Evolutionary conservation across 2,329 filamentous ascomycete genomes (phyloP).

Genomic region (Aspergillus pseudoglaucus): DNA sequence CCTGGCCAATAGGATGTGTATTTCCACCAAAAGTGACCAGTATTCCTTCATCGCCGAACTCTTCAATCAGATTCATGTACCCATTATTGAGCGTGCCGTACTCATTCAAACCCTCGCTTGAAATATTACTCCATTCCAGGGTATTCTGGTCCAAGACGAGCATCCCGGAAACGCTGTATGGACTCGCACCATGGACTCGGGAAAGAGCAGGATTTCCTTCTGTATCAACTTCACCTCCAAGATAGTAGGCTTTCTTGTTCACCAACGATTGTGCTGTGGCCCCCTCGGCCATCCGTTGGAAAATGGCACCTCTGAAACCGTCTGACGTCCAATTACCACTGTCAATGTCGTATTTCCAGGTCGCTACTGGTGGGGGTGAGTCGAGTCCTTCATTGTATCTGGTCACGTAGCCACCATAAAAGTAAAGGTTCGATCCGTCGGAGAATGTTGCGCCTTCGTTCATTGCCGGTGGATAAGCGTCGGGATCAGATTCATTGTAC

Average conservation of each 20-base stretch:
- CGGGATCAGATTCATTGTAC: conserved; percentile 3
- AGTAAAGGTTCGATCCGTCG: conserved; percentile 2
- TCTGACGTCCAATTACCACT: neutral
- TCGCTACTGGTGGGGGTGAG: conserved; percentile 2
- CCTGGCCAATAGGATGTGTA: conserved; percentile 4
- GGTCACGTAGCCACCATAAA: conserved; percentile 6
- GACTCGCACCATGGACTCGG: conserved; percentile 1
- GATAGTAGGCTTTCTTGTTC: conserved; percentile 5
- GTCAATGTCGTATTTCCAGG: conserved; percentile 4
- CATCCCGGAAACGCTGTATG: conserved; percentile 2
- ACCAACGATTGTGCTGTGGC: conserved; percentile 1
- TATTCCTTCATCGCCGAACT: conserved; percentile 3
- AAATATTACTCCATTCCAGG: conserved; percentile 3
- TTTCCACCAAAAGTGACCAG: conserved; percentile 6
- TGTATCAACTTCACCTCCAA: conserved; percentile 1
- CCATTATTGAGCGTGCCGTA: conserved; percentile 5
- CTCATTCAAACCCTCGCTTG: conserved; percentile 1
- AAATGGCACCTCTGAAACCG: conserved; percentile 1
- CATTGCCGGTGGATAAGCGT: neutral
- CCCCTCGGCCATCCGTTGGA: conserved; percentile 2
- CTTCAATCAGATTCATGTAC: conserved; percentile 5
- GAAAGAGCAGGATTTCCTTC: conserved; percentile 3
- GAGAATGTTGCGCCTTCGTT: conserved; percentile 4
- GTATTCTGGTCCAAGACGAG: conserved; percentile 1
- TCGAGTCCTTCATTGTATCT: neutral